A percentile compares a stretch with the other conserved stretches of the same genome.
phyloP scores from a whole-genome alignment of 345 rosid species.

The Camelina sativa region DNA sequence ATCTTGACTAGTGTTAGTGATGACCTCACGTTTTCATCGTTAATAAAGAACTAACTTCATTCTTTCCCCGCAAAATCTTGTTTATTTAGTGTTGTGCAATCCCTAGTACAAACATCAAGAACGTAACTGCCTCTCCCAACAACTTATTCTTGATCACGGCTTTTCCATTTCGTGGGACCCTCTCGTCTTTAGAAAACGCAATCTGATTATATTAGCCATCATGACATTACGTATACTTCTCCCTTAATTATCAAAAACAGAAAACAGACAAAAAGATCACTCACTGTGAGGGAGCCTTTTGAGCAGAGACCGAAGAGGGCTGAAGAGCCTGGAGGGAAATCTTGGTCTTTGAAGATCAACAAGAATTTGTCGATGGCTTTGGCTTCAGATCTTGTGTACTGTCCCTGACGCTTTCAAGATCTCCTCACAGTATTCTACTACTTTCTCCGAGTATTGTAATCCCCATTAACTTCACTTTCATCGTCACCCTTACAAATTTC shows the following conservation, averaged over 20 bases:
- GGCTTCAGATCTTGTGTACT: conserved; percentile 67
- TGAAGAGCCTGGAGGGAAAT: conserved; percentile 69
- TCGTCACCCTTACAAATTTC: conserved; percentile 59
- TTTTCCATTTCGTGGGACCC: conserved; percentile 48
- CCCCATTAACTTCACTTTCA: conserved; percentile 59
- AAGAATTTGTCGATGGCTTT: conserved; percentile 60
- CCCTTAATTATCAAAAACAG: no score
- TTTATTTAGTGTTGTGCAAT: no score
- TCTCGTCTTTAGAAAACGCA: conserved; percentile 58
- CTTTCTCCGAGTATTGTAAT: conserved; percentile 65
- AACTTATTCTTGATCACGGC: conserved; percentile 61
- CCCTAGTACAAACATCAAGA: no score
- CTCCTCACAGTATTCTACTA: conserved; percentile 61
- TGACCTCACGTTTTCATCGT: no score
- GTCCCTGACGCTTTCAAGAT: conserved; percentile 65
- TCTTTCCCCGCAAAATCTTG: no score
- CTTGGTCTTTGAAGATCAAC: conserved; percentile 56
- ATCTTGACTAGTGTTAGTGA: no score
- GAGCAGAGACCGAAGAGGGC: conserved; percentile 57
- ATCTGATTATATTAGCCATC: no score
- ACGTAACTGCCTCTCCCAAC: conserved; percentile 59
- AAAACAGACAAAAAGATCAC: not conserved
- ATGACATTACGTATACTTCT: no score
- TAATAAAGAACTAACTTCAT: no score
- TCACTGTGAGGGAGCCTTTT: conserved; percentile 58